phyloP scores from a whole-genome alignment of 2,329 filamentous ascomycete species.

The Dactylonectria estremocensis region DNA sequence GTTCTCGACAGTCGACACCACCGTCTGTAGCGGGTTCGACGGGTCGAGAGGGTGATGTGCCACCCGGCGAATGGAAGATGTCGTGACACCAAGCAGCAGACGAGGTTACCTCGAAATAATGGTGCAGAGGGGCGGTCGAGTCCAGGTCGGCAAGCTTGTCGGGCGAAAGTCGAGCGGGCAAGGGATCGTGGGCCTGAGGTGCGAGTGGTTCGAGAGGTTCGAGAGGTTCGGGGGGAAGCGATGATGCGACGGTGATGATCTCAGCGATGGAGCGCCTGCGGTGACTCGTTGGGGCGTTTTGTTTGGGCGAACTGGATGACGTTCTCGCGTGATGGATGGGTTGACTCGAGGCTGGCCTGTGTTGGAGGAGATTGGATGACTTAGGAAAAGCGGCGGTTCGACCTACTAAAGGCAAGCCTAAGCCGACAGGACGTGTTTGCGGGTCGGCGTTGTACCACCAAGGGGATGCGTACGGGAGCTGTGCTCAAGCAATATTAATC shows the following conservation, averaged over 20 bases:
- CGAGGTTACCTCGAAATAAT: conserved; percentile 22
- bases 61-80: conserved; percentile 26
- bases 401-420: conserved; percentile 11
- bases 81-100: conserved; percentile 25
- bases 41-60: conserved; percentile 24
- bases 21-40: conserved; percentile 37
- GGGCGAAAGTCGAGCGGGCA: background rate
- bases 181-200: background rate
- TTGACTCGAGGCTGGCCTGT: conserved; percentile 7
- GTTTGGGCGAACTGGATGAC: conserved; percentile 37
- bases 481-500: background rate
- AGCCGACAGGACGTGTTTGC: conserved; percentile 6
- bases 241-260: conserved; percentile 2
- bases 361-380: conserved; percentile 41
- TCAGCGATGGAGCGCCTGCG: conserved; percentile 5
- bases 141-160: background rate
- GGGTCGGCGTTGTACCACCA: conserved; percentile 3
- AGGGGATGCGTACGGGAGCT: background rate
- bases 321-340: conserved; percentile 39
- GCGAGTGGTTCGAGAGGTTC: background rate
- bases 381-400: conserved; percentile 1
- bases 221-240: background rate
- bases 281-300: background rate
- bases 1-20: conserved; percentile 31
- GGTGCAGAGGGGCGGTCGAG: conserved; percentile 20